Conservation (phyloP, 2,329 filamentous ascomycete species). For the Botryosphaeria dothidea region DNA sequence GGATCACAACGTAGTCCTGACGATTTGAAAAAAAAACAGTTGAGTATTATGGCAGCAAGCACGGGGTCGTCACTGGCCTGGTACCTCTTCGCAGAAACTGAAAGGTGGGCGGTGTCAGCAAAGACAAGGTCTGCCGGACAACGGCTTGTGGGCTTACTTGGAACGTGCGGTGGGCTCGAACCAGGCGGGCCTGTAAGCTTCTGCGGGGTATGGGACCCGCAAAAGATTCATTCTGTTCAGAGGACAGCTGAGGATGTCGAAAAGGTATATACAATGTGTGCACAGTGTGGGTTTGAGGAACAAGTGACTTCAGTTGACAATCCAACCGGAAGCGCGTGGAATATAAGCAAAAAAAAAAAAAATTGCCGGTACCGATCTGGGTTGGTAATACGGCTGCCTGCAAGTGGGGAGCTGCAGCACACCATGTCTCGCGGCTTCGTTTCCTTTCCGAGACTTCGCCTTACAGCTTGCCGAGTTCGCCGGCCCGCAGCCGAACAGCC, state of each 20-base stretch:
- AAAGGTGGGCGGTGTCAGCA: not conserved
- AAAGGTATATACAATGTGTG: not conserved
- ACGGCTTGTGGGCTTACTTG: not conserved
- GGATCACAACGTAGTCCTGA: conserved; percentile 56
- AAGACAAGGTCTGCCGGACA: no score
- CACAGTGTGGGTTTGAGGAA: not conserved
- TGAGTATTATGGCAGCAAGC: not conserved
- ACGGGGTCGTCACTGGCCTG: no score
- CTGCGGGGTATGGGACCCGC: not conserved
- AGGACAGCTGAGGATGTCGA: not conserved
- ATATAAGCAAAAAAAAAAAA: not conserved
- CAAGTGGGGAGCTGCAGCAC: not conserved
- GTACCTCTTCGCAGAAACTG: conserved; percentile 12
- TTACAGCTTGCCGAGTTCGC: not conserved
- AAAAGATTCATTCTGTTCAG: not conserved
- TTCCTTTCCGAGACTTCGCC: not conserved
- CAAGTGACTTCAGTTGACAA: not conserved
- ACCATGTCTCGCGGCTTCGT: not conserved
- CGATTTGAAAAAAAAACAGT: not conserved
- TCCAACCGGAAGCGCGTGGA: not conserved
- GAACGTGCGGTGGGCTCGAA: not conserved
- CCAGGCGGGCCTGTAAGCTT: not conserved
- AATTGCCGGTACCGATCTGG: not conserved
- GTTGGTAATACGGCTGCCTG: not conserved
- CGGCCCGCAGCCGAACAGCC: not conserved